Conservation (phyloP, 225 moss, liverwort and hornwort genomes). For the Pseudisothecium myosuroides region DNA sequence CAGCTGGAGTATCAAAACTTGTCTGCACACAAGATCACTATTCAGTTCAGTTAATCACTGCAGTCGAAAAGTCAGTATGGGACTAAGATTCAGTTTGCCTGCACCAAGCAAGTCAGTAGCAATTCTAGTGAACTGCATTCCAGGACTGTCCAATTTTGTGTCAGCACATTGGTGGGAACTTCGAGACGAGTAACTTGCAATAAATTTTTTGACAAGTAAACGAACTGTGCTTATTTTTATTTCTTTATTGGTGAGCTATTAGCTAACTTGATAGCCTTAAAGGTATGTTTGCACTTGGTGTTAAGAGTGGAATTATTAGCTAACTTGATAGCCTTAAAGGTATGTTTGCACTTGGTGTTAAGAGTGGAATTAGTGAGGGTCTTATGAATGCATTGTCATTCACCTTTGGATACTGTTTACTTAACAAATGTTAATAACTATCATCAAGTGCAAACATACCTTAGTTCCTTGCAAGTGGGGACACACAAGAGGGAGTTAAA, state of each 20-base stretch:
- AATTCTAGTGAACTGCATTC: not conserved
- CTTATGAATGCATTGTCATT: not conserved
- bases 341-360: too few species aligned
- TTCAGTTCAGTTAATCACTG: not conserved
- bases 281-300: too few species aligned
- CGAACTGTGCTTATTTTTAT: not conserved
- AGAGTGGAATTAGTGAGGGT: not conserved
- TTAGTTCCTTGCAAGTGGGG: not conserved
- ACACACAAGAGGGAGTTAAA: not conserved
- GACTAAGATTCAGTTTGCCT: not conserved
- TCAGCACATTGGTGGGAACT: not conserved
- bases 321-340: too few species aligned
- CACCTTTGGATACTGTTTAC: not conserved
- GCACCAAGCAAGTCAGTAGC: not conserved
- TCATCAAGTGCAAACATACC: not conserved
- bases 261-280: too few species aligned
- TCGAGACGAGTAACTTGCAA: not conserved
- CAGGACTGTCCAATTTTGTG: not conserved
- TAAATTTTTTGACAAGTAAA: not conserved
- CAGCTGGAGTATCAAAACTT: slow-evolving; percentile 56
- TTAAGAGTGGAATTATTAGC: not conserved
- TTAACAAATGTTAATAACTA: not conserved
- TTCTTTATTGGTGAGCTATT: not conserved
- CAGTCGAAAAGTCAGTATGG: not conserved
- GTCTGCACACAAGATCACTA: slow-evolving; percentile 26